Evolutionary conservation across 1,284 basidiomycete species (phyloP).

Genomic region (Sphagnurus paluster): DNA sequence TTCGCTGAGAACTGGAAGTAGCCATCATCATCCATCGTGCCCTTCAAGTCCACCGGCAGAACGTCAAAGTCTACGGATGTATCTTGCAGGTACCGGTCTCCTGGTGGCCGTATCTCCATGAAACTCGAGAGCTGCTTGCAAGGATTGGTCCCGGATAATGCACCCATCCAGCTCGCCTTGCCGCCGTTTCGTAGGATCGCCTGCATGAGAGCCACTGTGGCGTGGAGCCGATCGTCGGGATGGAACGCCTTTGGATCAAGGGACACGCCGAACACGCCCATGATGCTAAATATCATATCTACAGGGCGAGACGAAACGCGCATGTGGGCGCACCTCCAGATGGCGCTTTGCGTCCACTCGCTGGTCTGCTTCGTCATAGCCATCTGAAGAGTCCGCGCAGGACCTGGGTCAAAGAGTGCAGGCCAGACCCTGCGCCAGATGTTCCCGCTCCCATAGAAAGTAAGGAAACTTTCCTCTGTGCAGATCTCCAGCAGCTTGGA

Average conservation of each 20-base stretch:
- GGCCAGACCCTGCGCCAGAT: neutral
- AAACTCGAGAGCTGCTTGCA: constrained; percentile 1
- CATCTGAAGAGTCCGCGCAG: neutral
- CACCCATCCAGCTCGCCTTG: constrained; percentile 1
- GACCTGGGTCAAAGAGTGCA: neutral
- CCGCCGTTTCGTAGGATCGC: constrained; percentile 7
- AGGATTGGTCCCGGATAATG: neutral
- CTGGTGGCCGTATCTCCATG: neutral
- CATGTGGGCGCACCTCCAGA: constrained; percentile 3
- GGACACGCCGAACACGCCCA: constrained; percentile 6
- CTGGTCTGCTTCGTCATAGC: neutral
- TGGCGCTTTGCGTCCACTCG: neutral
- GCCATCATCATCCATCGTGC: neutral
- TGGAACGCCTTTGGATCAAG: neutral
- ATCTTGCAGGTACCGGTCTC: neutral
- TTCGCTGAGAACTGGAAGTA: neutral
- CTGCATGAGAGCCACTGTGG: constrained; percentile 3
- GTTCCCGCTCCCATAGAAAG: neutral
- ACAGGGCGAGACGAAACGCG: constrained; percentile 2
- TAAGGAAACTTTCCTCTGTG: neutral
- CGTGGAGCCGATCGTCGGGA: neutral
- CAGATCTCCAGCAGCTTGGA: neutral
- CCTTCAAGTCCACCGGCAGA: neutral
- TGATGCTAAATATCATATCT: constrained; percentile 7
- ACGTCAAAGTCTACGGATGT: neutral